A percentile compares a stretch with the other conserved stretches of the same genome.
phyloP scores from a whole-genome alignment of 331 rosid species.

The Pyrus hybrid region DNA sequence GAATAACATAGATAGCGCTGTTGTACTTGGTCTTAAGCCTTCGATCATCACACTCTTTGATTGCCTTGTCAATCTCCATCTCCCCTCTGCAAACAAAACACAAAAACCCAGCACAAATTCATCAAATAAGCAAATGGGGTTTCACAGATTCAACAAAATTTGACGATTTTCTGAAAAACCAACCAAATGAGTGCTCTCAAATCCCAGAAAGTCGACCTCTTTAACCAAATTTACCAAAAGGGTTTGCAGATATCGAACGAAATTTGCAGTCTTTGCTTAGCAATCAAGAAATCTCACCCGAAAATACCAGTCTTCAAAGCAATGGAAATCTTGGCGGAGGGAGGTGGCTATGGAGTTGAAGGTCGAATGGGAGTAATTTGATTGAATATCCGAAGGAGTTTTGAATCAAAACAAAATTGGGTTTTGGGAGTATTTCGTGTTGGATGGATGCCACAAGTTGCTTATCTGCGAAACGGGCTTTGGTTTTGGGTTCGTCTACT shows the following conservation, averaged over 20 bases:
- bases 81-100: conserved; percentile 12
- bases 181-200: conserved; percentile 16
- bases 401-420: conserved; percentile 13
- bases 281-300: conserved; percentile 15
- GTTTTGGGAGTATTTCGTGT: conserved; percentile 24
- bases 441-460: conserved; percentile 33
- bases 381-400: not conserved
- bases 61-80: conserved; percentile 96
- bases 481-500: not conserved
- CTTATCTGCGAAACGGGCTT: conserved; percentile 20
- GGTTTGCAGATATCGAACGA: not conserved
- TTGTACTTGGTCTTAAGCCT: conserved; percentile 93
- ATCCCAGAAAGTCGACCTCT: not conserved
- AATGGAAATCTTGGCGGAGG: conserved; percentile 8
- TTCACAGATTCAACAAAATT: conserved; percentile 9
- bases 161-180: not conserved
- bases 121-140: not conserved
- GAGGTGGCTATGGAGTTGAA: not conserved
- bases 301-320: not conserved
- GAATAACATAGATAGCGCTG: conserved; percentile 77
- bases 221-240: conserved; percentile 5
- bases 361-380: not conserved
- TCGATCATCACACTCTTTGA: conserved; percentile 69
- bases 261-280: conserved; percentile 1
- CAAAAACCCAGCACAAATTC: not conserved